Percentiles rank a stretch among this genome's conserved stretches.
Evolutionary conservation across 106 monocot species (phyloP).

Genomic region (Dactylorhiza incarnata): DNA sequence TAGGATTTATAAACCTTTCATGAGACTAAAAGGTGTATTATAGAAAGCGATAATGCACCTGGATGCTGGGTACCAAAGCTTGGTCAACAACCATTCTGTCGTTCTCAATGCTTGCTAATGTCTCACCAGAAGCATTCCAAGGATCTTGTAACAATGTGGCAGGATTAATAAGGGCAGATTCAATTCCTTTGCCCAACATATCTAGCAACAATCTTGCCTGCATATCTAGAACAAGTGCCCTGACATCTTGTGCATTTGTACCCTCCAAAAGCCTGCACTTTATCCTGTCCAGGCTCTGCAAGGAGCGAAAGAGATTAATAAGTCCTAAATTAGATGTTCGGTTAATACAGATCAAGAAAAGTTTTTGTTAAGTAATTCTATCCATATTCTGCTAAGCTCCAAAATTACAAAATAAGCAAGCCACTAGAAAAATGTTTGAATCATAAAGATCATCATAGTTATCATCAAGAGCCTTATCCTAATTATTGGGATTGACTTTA

Average conservation of each 20-base stretch:
- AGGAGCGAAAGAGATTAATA: slow-evolving; percentile 1
- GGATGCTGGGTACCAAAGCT: slow-evolving; percentile 68
- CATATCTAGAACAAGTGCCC: slow-evolving; percentile 98
- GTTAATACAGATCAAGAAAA: background rate
- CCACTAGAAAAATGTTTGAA: too few species aligned
- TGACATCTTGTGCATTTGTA: slow-evolving; percentile 98
- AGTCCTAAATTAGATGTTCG: background rate
- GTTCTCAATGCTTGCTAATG: slow-evolving; percentile 69
- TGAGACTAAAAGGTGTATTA: background rate
- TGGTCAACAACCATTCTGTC: slow-evolving; percentile 95
- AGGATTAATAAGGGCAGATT: slow-evolving; percentile 87
- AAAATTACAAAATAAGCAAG: too few species aligned
- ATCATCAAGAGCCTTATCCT: too few species aligned
- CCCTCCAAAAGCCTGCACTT: slow-evolving; percentile 98
- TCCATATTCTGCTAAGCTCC: too few species aligned
- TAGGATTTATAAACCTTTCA: background rate
- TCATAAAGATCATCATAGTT: too few species aligned
- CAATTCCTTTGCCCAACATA: slow-evolving; percentile 98
- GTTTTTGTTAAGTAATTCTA: background rate
- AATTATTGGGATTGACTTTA: too few species aligned
- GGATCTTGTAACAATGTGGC: slow-evolving; percentile 78
- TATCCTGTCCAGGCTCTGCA: slow-evolving; percentile 91
- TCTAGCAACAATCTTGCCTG: slow-evolving; percentile 93
- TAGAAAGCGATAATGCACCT: slow-evolving; percentile 34
- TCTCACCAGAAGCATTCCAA: slow-evolving; percentile 90